Base-by-base conservation (phyloP, 345 rosid genomes). In the Acer negundo region DNA sequence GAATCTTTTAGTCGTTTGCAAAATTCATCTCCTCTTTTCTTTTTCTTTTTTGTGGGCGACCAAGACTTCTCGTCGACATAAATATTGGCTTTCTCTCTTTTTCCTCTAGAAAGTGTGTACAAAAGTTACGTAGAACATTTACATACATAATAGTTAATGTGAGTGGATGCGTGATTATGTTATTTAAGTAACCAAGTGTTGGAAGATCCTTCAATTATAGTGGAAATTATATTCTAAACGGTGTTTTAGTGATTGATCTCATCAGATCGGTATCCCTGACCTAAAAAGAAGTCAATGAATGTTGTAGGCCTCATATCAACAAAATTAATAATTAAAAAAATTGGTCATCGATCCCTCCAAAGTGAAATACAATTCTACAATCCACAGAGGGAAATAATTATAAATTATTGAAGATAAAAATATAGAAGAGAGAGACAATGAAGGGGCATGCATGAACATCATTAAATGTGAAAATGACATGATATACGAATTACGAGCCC, bases 391-490 rank as follows among this genome's bases (percentile, higher is more conserved):
- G 35, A 28, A 28, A 28, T 28, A 28, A 28, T 31, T 3, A 31
- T 31, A 31, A 31, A 31, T 0, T 31, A 3, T 31, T 31, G 35
- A 31, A 31, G 35, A 31, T 31, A 31, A 31, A 31, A 31, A 31
- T 12, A 49, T 12, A 49, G 15, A 49, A 49, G 53, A 49, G 17
- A 11, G 16, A 49, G 16, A 31, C 53, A 12, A 47, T 47, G 67
- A 28, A 59, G 38, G 67, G 24, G 62, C 73, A n/a, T 53, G 10
- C 73, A 49, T 49, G 19, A 13, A 49, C 16, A 56, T 13, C 61
- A 69, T 17, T 75, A 55, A 80, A 80, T 75, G 79, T 70, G 76
- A 75, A 68, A 70, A 53, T 55, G 84, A 78, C 80, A 56, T 73
- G 64, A 24, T 35, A 4, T 35, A 35, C 4, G 5, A 4, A 35